These are phyloP conservation scores for Ustilago trichophora DNA, from an alignment of 1,284 basidiomycete species.

Conservation along the genomic window DNA sequence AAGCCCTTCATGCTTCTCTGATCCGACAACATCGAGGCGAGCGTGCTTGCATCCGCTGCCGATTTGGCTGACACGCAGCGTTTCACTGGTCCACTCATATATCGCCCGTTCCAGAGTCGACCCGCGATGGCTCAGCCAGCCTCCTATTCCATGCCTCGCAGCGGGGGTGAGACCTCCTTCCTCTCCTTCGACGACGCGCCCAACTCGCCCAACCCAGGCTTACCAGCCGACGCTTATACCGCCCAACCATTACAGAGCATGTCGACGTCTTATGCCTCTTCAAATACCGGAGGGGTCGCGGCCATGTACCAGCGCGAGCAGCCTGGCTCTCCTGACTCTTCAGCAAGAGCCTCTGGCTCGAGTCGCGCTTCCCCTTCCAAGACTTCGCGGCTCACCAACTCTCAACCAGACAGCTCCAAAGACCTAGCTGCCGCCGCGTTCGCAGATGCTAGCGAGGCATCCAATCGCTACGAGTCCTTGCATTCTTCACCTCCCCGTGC, in stretches of 20 bases:
- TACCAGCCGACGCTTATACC: neutral
- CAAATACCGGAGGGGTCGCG: neutral
- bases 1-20: conserved; percentile 6
- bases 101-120: too few relatives aligned
- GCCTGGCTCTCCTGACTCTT: conserved; percentile 1
- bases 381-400: conserved; percentile 1
- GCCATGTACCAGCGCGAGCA: neutral
- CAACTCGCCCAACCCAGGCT: conserved; percentile 11
- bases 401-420: conserved; percentile 7
- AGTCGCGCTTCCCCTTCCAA: conserved; percentile 14
- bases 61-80: too few relatives aligned
- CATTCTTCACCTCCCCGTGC: conserved; percentile 13
- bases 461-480: conserved; percentile 6
- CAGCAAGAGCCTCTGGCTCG: neutral
- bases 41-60: conserved; percentile 5
- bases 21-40: conserved; percentile 1
- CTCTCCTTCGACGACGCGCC: conserved; percentile 28
- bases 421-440: conserved; percentile 7
- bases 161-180: conserved; percentile 17
- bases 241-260: neutral
- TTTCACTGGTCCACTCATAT: too few relatives aligned
- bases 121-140: conserved; percentile 22
- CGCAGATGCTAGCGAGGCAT: conserved; percentile 2
- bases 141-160: conserved; percentile 1
- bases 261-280: neutral